Evolutionary conservation across 1,284 basidiomycete genomes (phyloP).

Genomic region (Heterobasidion occidentale): DNA sequence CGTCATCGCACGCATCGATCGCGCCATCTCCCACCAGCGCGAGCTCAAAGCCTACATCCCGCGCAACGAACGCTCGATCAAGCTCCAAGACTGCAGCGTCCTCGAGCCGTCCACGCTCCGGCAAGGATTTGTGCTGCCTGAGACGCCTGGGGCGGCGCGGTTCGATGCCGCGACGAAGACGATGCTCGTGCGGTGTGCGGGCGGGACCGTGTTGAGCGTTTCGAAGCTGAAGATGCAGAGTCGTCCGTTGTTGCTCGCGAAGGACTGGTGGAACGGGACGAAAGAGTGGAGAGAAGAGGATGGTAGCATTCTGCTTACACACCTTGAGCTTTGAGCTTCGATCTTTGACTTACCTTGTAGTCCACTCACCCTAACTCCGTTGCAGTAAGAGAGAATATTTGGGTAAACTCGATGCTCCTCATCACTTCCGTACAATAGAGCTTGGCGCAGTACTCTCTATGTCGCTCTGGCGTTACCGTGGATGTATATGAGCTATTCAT

Average conservation of each 20-base stretch:
- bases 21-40: slow-evolving; percentile 66
- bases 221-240: slow-evolving; percentile 30
- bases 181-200: slow-evolving; percentile 44
- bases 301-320: neutral
- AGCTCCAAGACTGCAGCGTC: slow-evolving; percentile 34
- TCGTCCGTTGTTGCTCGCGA: slow-evolving; percentile 36
- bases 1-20: slow-evolving; percentile 48
- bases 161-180: slow-evolving; percentile 29
- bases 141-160: slow-evolving; percentile 30
- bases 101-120: neutral
- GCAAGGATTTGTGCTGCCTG: slow-evolving; percentile 1
- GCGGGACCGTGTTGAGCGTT: slow-evolving; percentile 40
- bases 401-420: no score
- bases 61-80: slow-evolving; percentile 33
- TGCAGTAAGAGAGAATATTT: no score
- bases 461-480: no score
- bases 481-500: no score
- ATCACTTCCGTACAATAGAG: no score
- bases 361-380: no score
- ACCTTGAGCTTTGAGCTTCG: no score
- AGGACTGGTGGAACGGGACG: slow-evolving; percentile 54
- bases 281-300: slow-evolving; percentile 7
- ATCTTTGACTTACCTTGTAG: no score
- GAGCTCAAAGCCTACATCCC: slow-evolving; percentile 37
- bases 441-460: no score